Percentiles rank a stretch among this genome's conserved stretches.
These are phyloP conservation scores for Xylogone sp. DNA, from an alignment of 2,329 filamentous ascomycete genomes.

Conservation along the genomic window DNA sequence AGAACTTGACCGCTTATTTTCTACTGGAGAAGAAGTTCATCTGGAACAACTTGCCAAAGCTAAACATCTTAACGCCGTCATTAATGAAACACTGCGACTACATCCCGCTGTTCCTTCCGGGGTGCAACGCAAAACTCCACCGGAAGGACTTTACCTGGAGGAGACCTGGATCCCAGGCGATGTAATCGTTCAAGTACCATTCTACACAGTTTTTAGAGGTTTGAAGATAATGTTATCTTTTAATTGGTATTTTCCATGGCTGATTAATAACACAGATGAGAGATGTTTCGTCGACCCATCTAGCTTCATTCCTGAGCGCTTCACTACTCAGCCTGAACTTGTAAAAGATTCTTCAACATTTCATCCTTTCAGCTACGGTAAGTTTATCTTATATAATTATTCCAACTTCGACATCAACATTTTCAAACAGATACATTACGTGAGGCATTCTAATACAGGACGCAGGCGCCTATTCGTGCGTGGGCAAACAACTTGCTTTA, in stretches of 20 bases:
- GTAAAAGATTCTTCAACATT: conserved; percentile 20
- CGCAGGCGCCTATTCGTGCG: conserved; percentile 3
- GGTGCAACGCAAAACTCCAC: conserved; percentile 32
- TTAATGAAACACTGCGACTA: conserved; percentile 37
- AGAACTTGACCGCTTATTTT: conserved; percentile 27
- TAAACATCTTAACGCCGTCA: conserved; percentile 30
- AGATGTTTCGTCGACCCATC: conserved; percentile 12
- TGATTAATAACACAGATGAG: conserved; percentile 1
- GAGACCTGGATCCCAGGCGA: conserved; percentile 14
- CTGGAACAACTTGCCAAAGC: conserved; percentile 3
- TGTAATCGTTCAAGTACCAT: conserved; percentile 3
- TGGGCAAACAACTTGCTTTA: conserved; percentile 4
- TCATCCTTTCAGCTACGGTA: conserved; percentile 19
- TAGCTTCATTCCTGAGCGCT: conserved; percentile 9
- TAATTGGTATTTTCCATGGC: no score
- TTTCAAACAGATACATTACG: no score
- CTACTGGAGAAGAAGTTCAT: conserved; percentile 6
- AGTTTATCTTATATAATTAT: neutral
- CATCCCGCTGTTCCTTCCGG: conserved; percentile 34
- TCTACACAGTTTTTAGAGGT: conserved; percentile 2
- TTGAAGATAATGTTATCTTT: no score
- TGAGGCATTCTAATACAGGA: no score
- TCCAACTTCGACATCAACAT: no score
- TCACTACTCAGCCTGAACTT: conserved; percentile 4
- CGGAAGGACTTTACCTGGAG: conserved; percentile 30